Evolutionary conservation across 441 rosid genomes (phyloP).

Genomic region (Corymbia calophylla): DNA sequence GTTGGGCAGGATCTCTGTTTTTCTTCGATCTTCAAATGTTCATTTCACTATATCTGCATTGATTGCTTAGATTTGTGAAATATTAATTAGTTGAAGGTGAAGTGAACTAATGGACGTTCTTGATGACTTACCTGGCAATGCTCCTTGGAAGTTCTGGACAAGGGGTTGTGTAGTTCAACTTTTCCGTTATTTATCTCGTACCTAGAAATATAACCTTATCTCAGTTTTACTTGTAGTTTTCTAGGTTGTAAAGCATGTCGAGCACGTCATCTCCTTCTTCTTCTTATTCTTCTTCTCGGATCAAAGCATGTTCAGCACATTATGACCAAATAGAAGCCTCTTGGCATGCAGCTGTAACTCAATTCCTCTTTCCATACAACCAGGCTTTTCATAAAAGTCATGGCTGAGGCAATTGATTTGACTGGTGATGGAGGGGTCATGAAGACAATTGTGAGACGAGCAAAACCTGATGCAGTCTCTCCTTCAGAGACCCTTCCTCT

Average conservation of each 20-base stretch:
- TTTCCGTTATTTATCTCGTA: not conserved
- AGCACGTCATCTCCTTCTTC: not conserved
- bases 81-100: not conserved
- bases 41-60: not conserved
- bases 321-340: not conserved
- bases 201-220: not conserved
- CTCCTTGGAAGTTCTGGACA: not conserved
- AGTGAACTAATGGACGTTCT: not conserved
- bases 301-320: not conserved
- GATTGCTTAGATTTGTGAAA: not conserved
- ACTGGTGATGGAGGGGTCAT: constrained; percentile 85
- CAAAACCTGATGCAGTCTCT: constrained; percentile 53
- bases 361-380: not conserved
- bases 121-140: not conserved
- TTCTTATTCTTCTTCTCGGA: not conserved
- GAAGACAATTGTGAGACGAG: constrained; percentile 53
- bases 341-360: not conserved
- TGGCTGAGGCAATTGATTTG: constrained; percentile 64
- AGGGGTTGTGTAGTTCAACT: not conserved
- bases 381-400: constrained; percentile 31
- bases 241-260: not conserved
- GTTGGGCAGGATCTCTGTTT: not conserved
- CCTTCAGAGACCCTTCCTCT: constrained; percentile 84
- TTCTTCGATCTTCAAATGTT: not conserved
- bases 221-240: not conserved